Base-by-base conservation (phyloP, 2,329 filamentous ascomycete species). In the Alternaria gansuensis region DNA sequence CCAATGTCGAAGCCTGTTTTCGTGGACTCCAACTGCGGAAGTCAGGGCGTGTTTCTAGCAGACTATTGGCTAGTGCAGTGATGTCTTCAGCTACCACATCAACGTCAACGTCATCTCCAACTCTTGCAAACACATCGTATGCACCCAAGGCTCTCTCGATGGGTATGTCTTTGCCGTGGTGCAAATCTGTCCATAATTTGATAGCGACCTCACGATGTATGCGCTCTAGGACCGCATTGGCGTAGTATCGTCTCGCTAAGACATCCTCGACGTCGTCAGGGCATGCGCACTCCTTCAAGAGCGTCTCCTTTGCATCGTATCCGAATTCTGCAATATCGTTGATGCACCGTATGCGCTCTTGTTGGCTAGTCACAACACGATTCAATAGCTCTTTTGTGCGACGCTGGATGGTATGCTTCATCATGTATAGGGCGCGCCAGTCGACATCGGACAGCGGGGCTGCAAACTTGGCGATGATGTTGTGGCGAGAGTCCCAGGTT, bases 61-160 rank as follows among this genome's bases (percentile, higher is more conserved):
- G 87, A 1, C 80, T 77, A 3, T 75, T 67, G 2, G 88, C 87
- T 34, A 92, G 82, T 1, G 80, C 75, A 74, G 95, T 88, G 23
- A 98, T 81, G 39, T 87, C 80, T n/a, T 77, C 73, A 10, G 85
- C 65, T 34, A 83, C 75, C 43, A 92, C 87, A 56, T 90, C 84
- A 51, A 94, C 78, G 72, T 96, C 92, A n/a, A 89, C 88, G 29
- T 84, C 82, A 17, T 87, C 84, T 54, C 90, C 89, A 64, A 90
- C 87, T 28, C 94, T 81, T 44, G 96, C 87, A 77, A 98, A 98
- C 78, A 98, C 85, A 76, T 98, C 95, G 75, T 96, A 96, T 13
- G 90, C 90, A 21, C 88, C 90, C 14, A 98, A 80, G 1, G 90
- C 90, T 57, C 85, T 84, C 74, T 97, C 93, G 21, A 97, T 82